These are phyloP conservation scores for Xeromyces bisporus DNA, from an alignment of 495 filamentous ascomycete genomes.

Conservation along the genomic window DNA sequence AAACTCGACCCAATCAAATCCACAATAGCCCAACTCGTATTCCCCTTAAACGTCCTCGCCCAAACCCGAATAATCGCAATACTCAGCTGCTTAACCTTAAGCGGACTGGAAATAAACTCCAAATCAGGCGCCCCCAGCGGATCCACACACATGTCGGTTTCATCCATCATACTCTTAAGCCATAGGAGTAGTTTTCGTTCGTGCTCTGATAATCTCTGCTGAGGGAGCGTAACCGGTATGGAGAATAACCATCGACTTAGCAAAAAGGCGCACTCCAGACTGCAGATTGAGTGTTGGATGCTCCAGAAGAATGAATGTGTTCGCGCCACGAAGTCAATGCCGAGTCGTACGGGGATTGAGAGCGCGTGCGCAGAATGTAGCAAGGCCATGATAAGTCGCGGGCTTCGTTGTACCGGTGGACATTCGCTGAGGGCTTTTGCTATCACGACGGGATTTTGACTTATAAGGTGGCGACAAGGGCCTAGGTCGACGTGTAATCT, in stretches of 20 bases:
- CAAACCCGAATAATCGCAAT: constrained; percentile 36
- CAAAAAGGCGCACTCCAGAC: constrained; percentile 36
- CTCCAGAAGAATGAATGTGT: constrained; percentile 39
- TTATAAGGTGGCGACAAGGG: constrained; percentile 29
- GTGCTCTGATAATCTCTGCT: constrained; percentile 33
- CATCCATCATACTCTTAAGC: constrained; percentile 58
- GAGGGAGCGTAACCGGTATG: constrained; percentile 28
- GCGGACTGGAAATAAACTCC: constrained; percentile 28
- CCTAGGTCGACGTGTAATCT: constrained; percentile 32
- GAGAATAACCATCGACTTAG: constrained; percentile 36
- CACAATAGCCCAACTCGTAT: constrained; percentile 37
- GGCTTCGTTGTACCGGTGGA: constrained; percentile 27
- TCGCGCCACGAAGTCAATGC: constrained; percentile 34
- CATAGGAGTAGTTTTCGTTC: constrained; percentile 48
- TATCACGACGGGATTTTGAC: constrained; percentile 30
- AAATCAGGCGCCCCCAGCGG: constrained; percentile 25
- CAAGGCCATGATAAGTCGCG: constrained; percentile 32
- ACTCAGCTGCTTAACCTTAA: constrained; percentile 30
- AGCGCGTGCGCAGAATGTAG: constrained; percentile 37
- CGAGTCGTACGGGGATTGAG: constrained; percentile 35
- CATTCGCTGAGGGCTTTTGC: constrained; percentile 23
- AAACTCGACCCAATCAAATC: constrained; percentile 32
- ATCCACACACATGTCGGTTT: constrained; percentile 54
- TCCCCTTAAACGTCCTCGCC: constrained; percentile 37
- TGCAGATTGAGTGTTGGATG: constrained; percentile 38